Conservation (phyloP, 495 filamentous ascomycete genomes). For the Trichoderma virens region DNA sequence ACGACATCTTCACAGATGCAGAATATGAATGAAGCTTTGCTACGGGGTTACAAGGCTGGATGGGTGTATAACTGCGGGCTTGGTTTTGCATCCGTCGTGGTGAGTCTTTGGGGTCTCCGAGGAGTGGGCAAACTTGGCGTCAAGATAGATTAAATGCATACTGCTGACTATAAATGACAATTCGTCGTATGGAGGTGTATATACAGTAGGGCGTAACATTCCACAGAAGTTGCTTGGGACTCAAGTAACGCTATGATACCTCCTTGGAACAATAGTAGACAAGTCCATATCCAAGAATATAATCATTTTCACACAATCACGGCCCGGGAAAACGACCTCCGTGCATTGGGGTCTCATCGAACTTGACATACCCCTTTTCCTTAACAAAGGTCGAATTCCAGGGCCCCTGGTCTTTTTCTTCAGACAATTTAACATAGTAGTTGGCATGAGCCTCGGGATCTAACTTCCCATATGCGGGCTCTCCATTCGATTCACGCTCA, state of each 20-base stretch:
- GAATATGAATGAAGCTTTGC: conserved; percentile 31
- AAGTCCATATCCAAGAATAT: too few species aligned
- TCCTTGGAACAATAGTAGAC: too few species aligned
- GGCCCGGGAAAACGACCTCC: not conserved
- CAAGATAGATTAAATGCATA: not conserved
- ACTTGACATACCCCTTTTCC: not conserved
- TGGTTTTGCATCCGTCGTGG: not conserved
- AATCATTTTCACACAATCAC: not conserved
- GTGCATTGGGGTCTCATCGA: not conserved
- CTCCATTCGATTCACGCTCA: not conserved
- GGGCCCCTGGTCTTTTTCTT: not conserved
- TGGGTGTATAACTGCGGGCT: conserved; percentile 38
- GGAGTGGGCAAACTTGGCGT: not conserved
- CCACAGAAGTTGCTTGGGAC: too few species aligned
- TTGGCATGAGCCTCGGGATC: not conserved
- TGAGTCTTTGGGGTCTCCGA: not conserved
- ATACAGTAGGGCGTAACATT: too few species aligned
- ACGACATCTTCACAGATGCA: conserved; percentile 28
- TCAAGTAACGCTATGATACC: too few species aligned
- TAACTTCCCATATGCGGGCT: not conserved
- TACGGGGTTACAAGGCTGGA: conserved; percentile 50
- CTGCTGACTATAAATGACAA: not conserved
- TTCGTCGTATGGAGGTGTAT: too few species aligned
- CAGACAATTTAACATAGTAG: not conserved
- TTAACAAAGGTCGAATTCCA: not conserved